A percentile compares a stretch with the other conserved stretches of the same genome.
phyloP scores from a whole-genome alignment of 2,329 filamentous ascomycete species.

The Xylaria sp. region DNA sequence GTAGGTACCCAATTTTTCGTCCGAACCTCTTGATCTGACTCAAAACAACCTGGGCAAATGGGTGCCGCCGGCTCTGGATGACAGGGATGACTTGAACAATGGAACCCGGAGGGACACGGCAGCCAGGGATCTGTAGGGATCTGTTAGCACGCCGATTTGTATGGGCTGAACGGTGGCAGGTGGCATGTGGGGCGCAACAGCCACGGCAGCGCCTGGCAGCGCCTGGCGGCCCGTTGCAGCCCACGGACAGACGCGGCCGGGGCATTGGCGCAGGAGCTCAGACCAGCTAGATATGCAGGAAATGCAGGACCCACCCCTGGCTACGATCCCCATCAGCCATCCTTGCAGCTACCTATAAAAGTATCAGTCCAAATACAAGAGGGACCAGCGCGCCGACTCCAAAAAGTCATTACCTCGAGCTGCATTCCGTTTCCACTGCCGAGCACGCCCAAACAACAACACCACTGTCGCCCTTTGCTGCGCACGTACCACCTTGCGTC shows the following conservation, averaged over 20 bases:
- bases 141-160: background rate
- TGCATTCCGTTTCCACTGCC: conserved; percentile 22
- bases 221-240: no score
- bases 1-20: background rate
- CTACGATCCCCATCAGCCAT: conserved; percentile 19
- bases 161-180: conserved; percentile 5
- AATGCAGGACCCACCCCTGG: conserved; percentile 20
- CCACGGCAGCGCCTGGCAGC: background rate
- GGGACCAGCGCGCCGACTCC: conserved; percentile 27
- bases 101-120: background rate
- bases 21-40: background rate
- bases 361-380: conserved; percentile 29
- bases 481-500: conserved; percentile 18
- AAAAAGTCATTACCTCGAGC: conserved; percentile 25
- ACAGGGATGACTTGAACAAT: conserved; percentile 8
- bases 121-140: conserved; percentile 9
- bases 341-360: conserved; percentile 28
- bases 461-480: conserved; percentile 3
- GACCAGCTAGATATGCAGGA: conserved; percentile 18
- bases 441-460: conserved; percentile 8
- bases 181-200: conserved; percentile 10
- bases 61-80: background rate
- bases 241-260: conserved; percentile 1
- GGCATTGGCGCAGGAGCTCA: conserved; percentile 15
- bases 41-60: background rate